Evolutionary conservation across 805 yeast species (phyloP), one percentile per base, ranked within the genome.

Genomic region (Pichia nanzhaoensis): DNA sequence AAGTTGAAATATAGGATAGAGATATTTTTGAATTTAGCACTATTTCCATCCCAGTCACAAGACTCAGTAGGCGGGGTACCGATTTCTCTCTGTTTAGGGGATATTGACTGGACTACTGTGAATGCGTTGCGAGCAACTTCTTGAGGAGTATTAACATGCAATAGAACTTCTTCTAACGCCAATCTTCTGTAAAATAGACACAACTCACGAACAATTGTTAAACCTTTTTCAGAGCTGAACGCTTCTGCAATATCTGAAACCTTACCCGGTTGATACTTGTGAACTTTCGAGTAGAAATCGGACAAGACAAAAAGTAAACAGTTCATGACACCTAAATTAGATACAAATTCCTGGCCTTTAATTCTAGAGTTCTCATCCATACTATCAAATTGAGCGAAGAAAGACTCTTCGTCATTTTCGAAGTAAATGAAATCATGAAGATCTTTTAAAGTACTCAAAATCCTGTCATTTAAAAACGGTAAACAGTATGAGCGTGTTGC

Each of bases 21-120:
- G 0, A 82, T 64, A 54, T 84, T 84, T 51, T 83, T 83, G 62
- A 68, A 78, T 52, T 78, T 80, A 0, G 84, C 75, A 34, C 78
- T 69, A 0, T 77, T 73, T 34, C 70, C 71, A 31, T 70, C 72
- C 46, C 68, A 56, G 61, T 45, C 66, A 57, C 39, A 59, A 48
- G 21, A 57, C 55, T 33, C 67, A 52, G 39, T 64, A 4, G 57
- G 51, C 0, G 78, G 78, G 21, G 73, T 71, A 2, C 65, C 66
- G 0, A 70, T 61, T 46, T 68, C 69, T 8, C 78, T 66, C 37
- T 72, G 69, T 14, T 71, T 57, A 2, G 71, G 71, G 3, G 73
- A 67, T 16, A 60, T 55, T 10, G 66, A 68, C 16, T 52, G 59
- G 14, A 57, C 57, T 3, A 58, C 61, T 1, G 54, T 51, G 55